phyloP scores from a whole-genome alignment of 148 eudicot species.

The Amaranthus palmeri region DNA sequence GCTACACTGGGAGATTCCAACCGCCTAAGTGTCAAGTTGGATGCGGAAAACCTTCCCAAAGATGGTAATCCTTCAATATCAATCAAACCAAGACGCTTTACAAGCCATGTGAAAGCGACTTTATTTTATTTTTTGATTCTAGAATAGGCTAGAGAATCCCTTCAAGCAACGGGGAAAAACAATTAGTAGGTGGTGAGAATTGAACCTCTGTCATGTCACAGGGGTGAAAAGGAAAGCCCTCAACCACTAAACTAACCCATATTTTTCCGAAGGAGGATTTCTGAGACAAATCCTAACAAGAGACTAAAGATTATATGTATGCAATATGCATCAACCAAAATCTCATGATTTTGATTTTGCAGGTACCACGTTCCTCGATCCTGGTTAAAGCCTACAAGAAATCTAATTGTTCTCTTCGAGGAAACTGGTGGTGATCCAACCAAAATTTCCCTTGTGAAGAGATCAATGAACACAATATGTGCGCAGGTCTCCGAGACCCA shows the following conservation, averaged over 20 bases:
- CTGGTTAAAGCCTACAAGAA: slow-evolving; percentile 73
- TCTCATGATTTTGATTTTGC: slow-evolving; percentile 1
- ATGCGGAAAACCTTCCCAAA: slow-evolving; percentile 85
- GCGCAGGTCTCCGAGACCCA: slow-evolving; percentile 70
- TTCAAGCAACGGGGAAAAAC: too few species aligned
- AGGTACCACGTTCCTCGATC: slow-evolving; percentile 89
- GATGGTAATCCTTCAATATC: slow-evolving; percentile 53
- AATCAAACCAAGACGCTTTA: background rate
- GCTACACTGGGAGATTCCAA: slow-evolving; percentile 57
- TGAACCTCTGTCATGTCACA: too few species aligned
- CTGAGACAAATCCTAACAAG: background rate
- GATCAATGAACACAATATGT: slow-evolving; percentile 59
- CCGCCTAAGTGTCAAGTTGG: slow-evolving; percentile 82
- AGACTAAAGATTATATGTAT: too few species aligned
- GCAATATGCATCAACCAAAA: too few species aligned
- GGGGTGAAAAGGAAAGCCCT: too few species aligned
- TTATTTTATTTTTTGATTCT: too few species aligned
- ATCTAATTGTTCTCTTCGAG: slow-evolving; percentile 77
- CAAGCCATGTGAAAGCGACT: too few species aligned
- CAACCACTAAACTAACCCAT: too few species aligned
- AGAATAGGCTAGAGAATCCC: too few species aligned
- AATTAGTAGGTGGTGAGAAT: too few species aligned
- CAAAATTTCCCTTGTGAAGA: slow-evolving; percentile 53
- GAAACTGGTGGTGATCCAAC: slow-evolving; percentile 90
- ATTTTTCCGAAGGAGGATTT: background rate